These are phyloP conservation scores for Wickerhamiella dianesei DNA, from an alignment of 805 yeast genomes.

Conservation along the genomic window DNA sequence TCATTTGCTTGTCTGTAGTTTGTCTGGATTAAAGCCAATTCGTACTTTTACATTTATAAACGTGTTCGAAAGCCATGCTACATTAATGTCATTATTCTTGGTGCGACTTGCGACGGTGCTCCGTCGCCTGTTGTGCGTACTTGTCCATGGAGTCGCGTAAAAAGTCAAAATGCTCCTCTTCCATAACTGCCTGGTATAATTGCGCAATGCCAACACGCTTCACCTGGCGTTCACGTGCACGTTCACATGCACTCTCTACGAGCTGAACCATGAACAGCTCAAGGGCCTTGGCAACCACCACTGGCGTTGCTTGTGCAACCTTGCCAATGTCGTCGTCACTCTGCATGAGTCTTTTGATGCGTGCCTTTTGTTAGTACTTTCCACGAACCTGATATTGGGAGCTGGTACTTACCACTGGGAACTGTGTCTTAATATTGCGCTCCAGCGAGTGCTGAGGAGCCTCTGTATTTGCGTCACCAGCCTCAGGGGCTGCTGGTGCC, in stretches of 20 bases:
- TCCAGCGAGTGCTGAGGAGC: slow-evolving; percentile 3
- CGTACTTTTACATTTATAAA: not conserved
- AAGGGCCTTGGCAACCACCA: slow-evolving; percentile 90
- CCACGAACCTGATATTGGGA: not conserved
- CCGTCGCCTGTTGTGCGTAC: slow-evolving; percentile 32
- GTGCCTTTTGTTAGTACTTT: slow-evolving; percentile 46
- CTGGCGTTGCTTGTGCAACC: slow-evolving; percentile 97
- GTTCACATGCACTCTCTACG: slow-evolving; percentile 68
- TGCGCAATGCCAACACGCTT: slow-evolving; percentile 74
- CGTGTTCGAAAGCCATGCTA: not conserved
- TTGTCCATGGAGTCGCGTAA: slow-evolving; percentile 61
- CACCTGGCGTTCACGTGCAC: slow-evolving; percentile 61
- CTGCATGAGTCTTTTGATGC: slow-evolving; percentile 94
- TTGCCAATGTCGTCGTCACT: slow-evolving; percentile 97
- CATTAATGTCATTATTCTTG: not conserved
- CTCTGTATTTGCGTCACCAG: not conserved
- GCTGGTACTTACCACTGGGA: slow-evolving; percentile 27
- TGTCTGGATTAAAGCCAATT: too few species aligned
- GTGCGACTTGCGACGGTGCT: slow-evolving; percentile 5
- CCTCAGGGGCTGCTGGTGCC: not conserved
- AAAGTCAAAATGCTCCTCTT: slow-evolving; percentile 87
- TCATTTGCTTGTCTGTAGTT: too few species aligned
- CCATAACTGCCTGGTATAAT: slow-evolving; percentile 67
- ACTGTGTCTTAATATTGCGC: slow-evolving; percentile 29
- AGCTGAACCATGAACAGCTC: slow-evolving; percentile 84